Conservation (phyloP, 2,329 filamentous ascomycete genomes). For the Penicillium polonicum region DNA sequence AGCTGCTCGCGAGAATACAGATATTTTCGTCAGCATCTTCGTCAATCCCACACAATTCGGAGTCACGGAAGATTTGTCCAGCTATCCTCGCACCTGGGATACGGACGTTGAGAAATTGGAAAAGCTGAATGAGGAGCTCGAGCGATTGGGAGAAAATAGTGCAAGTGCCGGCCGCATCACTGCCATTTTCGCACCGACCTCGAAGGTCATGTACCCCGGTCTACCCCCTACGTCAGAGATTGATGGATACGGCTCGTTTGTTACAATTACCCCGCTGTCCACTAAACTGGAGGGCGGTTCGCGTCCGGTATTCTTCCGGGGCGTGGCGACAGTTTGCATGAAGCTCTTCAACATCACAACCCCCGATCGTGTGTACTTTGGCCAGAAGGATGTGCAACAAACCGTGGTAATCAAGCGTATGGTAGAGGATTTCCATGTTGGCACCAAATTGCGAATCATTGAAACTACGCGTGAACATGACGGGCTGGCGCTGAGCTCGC, state of each 20-base stretch:
- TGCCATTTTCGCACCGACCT: conserved; percentile 83
- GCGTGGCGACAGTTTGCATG: conserved; percentile 94
- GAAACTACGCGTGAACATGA: conserved; percentile 74
- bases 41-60: conserved; percentile 98
- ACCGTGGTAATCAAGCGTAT: conserved; percentile 84
- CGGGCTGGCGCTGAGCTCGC: conserved; percentile 84
- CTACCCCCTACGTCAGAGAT: conserved; percentile 71
- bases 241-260: conserved; percentile 79
- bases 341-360: conserved; percentile 84
- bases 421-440: conserved; percentile 82
- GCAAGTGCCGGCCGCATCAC: conserved; percentile 62
- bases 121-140: conserved; percentile 69
- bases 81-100: conserved; percentile 89
- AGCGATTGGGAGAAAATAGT: conserved; percentile 48
- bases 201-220: conserved; percentile 81
- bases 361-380: conserved; percentile 83
- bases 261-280: conserved; percentile 82
- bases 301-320: conserved; percentile 91
- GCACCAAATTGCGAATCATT: conserved; percentile 70
- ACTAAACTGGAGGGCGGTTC: conserved; percentile 79
- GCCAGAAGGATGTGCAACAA: conserved; percentile 97
- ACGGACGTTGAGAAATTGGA: conserved; percentile 68
- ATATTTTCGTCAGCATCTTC: conserved; percentile 88
- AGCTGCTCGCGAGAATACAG: conserved; percentile 78
- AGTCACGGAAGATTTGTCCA: conserved; percentile 78